Base-by-base conservation (phyloP, 2,329 filamentous ascomycete genomes). In the Neonectria punicea region DNA sequence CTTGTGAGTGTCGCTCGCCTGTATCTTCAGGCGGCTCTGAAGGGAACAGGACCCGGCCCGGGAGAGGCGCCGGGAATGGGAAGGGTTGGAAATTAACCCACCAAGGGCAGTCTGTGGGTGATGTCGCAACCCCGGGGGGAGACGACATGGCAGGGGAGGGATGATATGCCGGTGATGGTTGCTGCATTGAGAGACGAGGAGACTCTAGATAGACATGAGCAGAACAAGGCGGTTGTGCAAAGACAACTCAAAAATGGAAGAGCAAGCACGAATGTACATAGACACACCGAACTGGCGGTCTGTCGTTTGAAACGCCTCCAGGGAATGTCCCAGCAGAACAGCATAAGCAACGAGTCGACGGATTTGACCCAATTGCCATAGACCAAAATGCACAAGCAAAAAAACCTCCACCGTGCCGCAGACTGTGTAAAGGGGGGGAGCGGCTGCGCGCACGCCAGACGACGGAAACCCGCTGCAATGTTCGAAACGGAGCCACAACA, bases 321-420 rank as follows among this genome's bases (percentile, higher is more conserved):
- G 20, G 50, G 32, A 50, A 34, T 50, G 25, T 55, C 55, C 61
- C 28, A 55, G 61, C 50, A 25, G 39, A 34, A 14, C 30, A 58
- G 46, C 60, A 53, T 53, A 41, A 60, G 49, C 50, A 58, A 59
- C 22, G 36, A 56, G 43, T 30, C 32, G 39, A 58, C 61, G 43
- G 41, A 50, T 58, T 28, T 32, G 50, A 63, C 50, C 43, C 49
- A 34, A 34, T 51, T 43, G 20, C 25, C 49, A 53, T 46, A 10
- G 58, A 49, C 43, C 9, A 43, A 34, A 30, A 44, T 22, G 50
- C 55, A 16, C 53, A 46, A 53, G 25, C 6, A 25, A 6, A 25
- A 5, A 25, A 53, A n/a, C 39, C 63, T 61, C 61, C 58, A 63
- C 63, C 54, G 63, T 66, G 63, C 50, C 54, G 22, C 49, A 51